Conservation (phyloP, 768 basidiomycete genomes). For the Suillus sp. region DNA sequence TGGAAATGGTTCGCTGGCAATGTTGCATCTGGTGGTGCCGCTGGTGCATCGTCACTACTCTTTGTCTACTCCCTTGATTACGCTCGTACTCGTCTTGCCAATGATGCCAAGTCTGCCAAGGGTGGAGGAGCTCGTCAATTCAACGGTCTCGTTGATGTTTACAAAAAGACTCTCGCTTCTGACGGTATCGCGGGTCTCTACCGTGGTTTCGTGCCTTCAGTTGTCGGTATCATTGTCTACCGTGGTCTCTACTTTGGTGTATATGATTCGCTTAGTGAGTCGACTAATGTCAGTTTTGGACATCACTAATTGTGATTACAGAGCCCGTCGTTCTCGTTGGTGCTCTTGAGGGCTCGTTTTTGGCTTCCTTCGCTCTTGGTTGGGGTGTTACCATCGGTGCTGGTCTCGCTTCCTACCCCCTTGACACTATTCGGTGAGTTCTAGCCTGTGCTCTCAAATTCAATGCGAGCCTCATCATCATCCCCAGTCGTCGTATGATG, state of each 20-base stretch:
- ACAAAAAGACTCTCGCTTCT: constrained; percentile 94
- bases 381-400: constrained; percentile 99
- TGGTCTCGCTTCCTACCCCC: constrained; percentile 96
- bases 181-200: constrained; percentile 99
- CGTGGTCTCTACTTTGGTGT: constrained; percentile 99
- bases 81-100: constrained; percentile 98
- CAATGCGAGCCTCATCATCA: constrained; percentile 24
- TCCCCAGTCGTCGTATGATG: constrained; percentile 98
- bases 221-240: constrained; percentile 99
- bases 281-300: constrained; percentile 1
- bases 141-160: constrained; percentile 97
- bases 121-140: constrained; percentile 93
- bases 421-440: constrained; percentile 81
- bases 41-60: constrained; percentile 97
- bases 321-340: constrained; percentile 98
- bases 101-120: constrained; percentile 96
- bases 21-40: constrained; percentile 97
- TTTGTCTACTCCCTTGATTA: constrained; percentile 99
- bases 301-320: constrained; percentile 38
- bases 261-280: constrained; percentile 90
- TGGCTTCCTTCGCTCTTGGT: constrained; percentile 95
- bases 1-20: constrained; percentile 99
- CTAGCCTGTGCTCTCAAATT: neutral
- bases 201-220: constrained; percentile 99
- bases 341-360: constrained; percentile 92